Base-by-base conservation (phyloP, 116 monocot species). In the Thalassia testudinum region DNA sequence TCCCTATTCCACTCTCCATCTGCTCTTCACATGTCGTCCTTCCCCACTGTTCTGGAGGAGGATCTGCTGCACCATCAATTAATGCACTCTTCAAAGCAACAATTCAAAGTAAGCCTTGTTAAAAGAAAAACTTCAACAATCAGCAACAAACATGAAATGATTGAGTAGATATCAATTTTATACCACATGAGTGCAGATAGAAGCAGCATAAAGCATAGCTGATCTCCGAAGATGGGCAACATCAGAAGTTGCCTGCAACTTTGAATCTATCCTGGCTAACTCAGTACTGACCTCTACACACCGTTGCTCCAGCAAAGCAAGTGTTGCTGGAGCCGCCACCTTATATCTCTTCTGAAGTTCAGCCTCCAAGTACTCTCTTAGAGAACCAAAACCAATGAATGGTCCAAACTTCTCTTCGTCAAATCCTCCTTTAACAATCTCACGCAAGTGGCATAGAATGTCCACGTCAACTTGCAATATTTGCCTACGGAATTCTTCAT, bases 331-430 rank as follows among this genome's bases (percentile, higher is more conserved):
- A 54, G 89, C 82, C 61, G 97, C 88, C 60, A 79, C 97, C 53
- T 89, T 97, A 79, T 89, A 97, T 47, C 85, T 77, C 57, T 60
- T 88, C 56, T 97, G 85, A 52, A 97, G 88, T 58, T 97, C 97
- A 45, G 72, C 23, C 77, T 97, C 97, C 44, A 97, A 64, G 54
- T 62, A 85, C 21, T 82, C 66, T 63, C 70, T 76, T 56, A 97
- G 82, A 71, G 60, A 66, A 55, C 66, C 67, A 47, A 97, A 97
- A 56, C 97, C 97, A 66, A 89, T 68, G 61, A 70, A 85, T 7
- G 73, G 28, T 45, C 66, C 79, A 70, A 62, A 95, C 52, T 95
- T 95, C 53, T 95, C 95, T 59, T 95, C 95, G 59, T 72, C 72
- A 50, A 88, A 95, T n/a, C 95, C 95, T 42, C 85, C 95, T 61